These are phyloP conservation scores for Nakazawaea ambrosiae DNA, from an alignment of 805 yeast species.

Conservation along the genomic window DNA sequence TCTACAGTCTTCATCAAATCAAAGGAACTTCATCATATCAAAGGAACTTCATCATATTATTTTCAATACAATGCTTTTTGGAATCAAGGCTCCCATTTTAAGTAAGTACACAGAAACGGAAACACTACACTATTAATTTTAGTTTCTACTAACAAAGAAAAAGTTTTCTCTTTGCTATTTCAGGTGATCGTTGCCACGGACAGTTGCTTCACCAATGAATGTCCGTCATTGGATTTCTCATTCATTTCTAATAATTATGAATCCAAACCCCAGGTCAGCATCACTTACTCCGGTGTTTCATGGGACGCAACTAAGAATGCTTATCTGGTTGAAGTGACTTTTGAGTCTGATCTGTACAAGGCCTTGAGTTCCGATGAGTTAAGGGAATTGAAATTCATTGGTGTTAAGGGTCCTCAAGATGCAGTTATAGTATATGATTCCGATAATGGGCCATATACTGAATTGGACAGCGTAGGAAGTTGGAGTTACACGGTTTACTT, in stretches of 20 bases:
- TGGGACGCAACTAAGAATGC: background rate
- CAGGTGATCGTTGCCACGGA: no score
- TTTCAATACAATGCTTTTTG: no score
- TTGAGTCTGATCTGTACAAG: background rate
- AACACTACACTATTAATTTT: no score
- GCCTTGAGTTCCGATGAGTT: background rate
- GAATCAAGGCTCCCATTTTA: no score
- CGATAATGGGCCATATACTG: background rate
- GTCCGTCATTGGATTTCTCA: constrained; percentile 2
- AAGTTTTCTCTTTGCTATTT: no score
- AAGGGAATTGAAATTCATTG: background rate
- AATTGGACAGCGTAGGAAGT: background rate
- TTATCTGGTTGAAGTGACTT: background rate
- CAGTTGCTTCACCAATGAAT: constrained; percentile 1
- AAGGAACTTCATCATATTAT: no score
- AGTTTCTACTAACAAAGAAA: background rate
- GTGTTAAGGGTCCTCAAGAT: constrained; percentile 1
- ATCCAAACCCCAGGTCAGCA: background rate
- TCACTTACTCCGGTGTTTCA: background rate
- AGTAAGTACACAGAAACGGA: no score
- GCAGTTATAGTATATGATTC: background rate
- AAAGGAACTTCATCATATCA: no score
- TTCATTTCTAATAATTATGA: background rate
- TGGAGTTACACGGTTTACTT: background rate
- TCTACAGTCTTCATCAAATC: no score